These are phyloP conservation scores for Lignosus rhinocerotis DNA, from an alignment of 1,284 basidiomycete genomes.

Conservation along the genomic window DNA sequence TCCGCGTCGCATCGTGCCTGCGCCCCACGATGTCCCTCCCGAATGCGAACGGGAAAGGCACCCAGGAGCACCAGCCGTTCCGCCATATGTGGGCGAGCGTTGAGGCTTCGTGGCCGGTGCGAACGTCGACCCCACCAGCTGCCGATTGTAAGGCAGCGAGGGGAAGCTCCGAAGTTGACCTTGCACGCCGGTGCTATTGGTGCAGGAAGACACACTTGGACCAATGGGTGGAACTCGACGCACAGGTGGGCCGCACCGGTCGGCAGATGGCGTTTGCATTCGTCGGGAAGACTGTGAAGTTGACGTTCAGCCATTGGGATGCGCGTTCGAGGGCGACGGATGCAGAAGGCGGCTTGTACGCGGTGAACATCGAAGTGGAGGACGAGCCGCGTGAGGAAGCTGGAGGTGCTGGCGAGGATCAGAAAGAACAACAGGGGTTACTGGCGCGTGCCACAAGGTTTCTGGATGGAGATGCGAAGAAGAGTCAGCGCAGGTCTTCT, in stretches of 20 bases:
- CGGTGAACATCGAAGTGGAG: conserved; percentile 3
- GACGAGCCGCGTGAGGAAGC: background rate
- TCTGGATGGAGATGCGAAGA: background rate
- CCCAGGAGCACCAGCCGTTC: background rate
- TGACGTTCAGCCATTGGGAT: conserved; percentile 10
- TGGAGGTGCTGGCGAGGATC: background rate
- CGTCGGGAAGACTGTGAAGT: background rate
- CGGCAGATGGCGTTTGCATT: conserved; percentile 4
- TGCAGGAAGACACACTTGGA: conserved; percentile 7
- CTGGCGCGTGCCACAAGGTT: background rate
- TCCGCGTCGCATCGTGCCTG: conserved; percentile 8
- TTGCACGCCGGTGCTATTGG: conserved; percentile 2
- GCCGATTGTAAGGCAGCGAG: background rate
- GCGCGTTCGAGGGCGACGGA: conserved; percentile 1
- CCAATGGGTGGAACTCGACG: conserved; percentile 6
- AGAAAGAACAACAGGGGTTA: background rate
- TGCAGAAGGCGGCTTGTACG: background rate
- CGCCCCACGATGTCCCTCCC: conserved; percentile 1
- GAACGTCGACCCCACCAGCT: background rate
- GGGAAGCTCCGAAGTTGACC: background rate
- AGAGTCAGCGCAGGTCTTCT: background rate
- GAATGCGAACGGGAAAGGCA: background rate
- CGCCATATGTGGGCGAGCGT: conserved; percentile 4
- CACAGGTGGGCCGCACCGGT: background rate
- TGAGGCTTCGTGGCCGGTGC: conserved; percentile 3